Evolutionary conservation across 139 green algal species (phyloP).

Genomic region (Deuterostichococcus epilithicus): DNA sequence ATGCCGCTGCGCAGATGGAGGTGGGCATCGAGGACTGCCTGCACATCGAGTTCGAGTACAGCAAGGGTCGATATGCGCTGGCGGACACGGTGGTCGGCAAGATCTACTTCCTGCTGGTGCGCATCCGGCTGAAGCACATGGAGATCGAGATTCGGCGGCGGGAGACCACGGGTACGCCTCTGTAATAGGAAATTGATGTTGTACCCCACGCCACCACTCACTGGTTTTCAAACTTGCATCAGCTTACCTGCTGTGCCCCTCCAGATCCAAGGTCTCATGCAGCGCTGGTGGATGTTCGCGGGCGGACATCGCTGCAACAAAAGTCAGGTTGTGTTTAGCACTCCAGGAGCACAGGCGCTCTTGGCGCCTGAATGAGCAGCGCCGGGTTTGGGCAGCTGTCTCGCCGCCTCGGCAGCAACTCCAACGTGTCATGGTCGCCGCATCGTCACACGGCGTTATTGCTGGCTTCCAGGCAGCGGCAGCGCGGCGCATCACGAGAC

Average conservation of each 20-base stretch:
- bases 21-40: conserved; percentile 99
- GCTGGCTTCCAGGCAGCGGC: conserved; percentile 22
- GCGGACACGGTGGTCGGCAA: conserved; percentile 90
- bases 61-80: conserved; percentile 82
- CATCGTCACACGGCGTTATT: background rate
- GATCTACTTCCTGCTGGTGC: conserved; percentile 97
- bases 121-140: conserved; percentile 99
- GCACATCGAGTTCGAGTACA: conserved; percentile 99
- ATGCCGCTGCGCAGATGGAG: conserved; percentile 87
- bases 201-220: background rate
- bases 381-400: background rate
- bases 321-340: too few relatives aligned
- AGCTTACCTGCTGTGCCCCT: background rate
- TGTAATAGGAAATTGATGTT: background rate
- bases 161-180: conserved; percentile 79
- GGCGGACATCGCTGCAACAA: too few relatives aligned
- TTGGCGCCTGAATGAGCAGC: background rate
- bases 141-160: conserved; percentile 95
- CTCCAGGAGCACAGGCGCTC: background rate
- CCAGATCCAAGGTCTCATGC: background rate
- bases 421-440: background rate
- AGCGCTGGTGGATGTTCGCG: too few relatives aligned
- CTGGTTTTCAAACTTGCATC: too few relatives aligned
- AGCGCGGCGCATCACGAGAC: conserved; percentile 79
- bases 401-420: too few relatives aligned